Conservation (phyloP, 164 flowering plant genomes). For the Aristolochia fimbriata region DNA sequence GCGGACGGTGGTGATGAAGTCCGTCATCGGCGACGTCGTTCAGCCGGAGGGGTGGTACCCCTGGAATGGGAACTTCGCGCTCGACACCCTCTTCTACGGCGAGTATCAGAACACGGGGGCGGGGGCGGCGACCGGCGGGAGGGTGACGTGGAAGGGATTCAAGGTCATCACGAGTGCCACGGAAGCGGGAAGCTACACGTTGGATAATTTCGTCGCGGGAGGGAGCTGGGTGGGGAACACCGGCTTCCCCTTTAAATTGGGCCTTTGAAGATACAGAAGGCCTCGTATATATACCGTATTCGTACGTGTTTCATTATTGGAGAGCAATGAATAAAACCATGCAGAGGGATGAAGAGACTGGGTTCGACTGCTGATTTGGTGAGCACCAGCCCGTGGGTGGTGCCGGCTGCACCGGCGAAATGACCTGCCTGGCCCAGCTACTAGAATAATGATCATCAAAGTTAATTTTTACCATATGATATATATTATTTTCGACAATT, state of each 20-base stretch:
- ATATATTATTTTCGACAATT: too few relatives aligned
- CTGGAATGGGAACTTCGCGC: conserved; percentile 64
- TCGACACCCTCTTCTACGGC: conserved; percentile 42
- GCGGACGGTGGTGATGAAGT: conserved; percentile 57
- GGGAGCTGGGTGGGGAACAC: conserved; percentile 42
- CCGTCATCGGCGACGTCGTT: conserved; percentile 37
- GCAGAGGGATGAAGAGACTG: too few relatives aligned
- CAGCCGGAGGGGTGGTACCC: conserved; percentile 60
- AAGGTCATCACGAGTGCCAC: conserved; percentile 33
- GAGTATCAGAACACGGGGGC: conserved; percentile 62
- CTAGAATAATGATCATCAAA: too few relatives aligned
- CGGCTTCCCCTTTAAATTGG: conserved; percentile 49
- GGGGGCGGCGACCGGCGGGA: conserved; percentile 40
- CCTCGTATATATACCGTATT: too few relatives aligned
- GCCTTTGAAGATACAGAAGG: conserved; percentile 26
- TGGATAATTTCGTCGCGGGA: conserved; percentile 42
- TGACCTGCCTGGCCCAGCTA: too few relatives aligned
- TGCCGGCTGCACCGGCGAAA: too few relatives aligned
- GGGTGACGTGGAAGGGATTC: conserved; percentile 63
- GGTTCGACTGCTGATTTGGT: too few relatives aligned
- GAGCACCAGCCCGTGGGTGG: too few relatives aligned
- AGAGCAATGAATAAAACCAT: too few relatives aligned
- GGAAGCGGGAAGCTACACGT: conserved; percentile 39
- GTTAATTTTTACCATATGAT: too few relatives aligned
- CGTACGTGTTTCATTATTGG: too few relatives aligned